A percentile compares a stretch with the other conserved stretches of the same genome.
phyloP scores from a whole-genome alignment of 2,329 filamentous ascomycete species.

The Pseudocercospora crystallina region DNA sequence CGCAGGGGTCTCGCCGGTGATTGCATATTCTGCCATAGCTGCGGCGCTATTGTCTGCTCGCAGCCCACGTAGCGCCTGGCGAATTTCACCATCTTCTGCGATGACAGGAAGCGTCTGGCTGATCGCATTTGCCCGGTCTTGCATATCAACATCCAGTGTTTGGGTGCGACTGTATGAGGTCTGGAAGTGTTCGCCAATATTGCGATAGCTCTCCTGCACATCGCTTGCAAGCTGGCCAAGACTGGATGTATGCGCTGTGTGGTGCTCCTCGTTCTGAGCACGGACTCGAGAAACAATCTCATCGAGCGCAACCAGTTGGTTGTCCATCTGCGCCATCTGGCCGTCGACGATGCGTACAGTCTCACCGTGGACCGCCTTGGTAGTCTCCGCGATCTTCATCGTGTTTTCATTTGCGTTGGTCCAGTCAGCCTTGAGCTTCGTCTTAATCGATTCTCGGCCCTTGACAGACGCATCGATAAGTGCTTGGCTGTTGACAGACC shows the following conservation, averaged over 20 bases:
- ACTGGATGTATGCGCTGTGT: conserved; percentile 66
- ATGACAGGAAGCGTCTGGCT: conserved; percentile 63
- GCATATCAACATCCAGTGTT: conserved; percentile 67
- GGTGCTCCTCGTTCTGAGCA: conserved; percentile 75
- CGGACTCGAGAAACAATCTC: conserved; percentile 84
- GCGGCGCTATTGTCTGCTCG: conserved; percentile 66
- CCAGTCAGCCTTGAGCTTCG: conserved; percentile 83
- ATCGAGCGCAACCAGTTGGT: conserved; percentile 86
- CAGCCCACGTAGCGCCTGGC: conserved; percentile 69
- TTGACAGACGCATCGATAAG: conserved; percentile 70
- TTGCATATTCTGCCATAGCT: conserved; percentile 72
- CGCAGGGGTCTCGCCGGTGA: conserved; percentile 83
- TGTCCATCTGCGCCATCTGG: conserved; percentile 81
- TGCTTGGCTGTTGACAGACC: conserved; percentile 67
- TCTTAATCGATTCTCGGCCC: conserved; percentile 76
- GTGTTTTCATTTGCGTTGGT: conserved; percentile 75
- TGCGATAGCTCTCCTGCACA: conserved; percentile 71
- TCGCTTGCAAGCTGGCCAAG: conserved; percentile 65
- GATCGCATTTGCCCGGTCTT: conserved; percentile 58
- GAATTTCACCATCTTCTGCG: conserved; percentile 54
- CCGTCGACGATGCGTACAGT: conserved; percentile 86
- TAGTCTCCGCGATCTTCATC: conserved; percentile 77
- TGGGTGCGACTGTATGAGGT: conserved; percentile 67
- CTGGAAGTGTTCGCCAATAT: conserved; percentile 68
- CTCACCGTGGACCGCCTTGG: conserved; percentile 84